phyloP scores from a whole-genome alignment of 495 filamentous ascomycete genomes.

The Trypethelium eluteriae region DNA sequence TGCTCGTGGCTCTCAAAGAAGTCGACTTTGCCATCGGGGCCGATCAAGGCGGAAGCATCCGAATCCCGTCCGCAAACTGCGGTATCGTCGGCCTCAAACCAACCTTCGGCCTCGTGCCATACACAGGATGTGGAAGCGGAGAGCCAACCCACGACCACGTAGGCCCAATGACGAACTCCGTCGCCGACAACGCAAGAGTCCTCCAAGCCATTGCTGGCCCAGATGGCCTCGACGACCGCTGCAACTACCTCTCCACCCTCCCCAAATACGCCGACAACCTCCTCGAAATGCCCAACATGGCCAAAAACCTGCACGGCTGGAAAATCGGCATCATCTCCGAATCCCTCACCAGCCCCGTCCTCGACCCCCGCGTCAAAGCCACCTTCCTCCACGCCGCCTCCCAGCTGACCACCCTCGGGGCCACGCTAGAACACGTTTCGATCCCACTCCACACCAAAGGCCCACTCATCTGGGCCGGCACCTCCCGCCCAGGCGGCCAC shows the following conservation, averaged over 20 bases:
- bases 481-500: slow-evolving; percentile 39
- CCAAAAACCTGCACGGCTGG: slow-evolving; percentile 41
- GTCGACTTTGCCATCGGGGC: slow-evolving; percentile 52
- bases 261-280: slow-evolving; percentile 35
- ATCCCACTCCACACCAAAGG: slow-evolving; percentile 46
- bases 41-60: slow-evolving; percentile 56
- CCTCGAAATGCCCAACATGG: slow-evolving; percentile 24
- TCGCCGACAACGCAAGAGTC: slow-evolving; percentile 44
- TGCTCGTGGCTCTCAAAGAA: slow-evolving; percentile 43
- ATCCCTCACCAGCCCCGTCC: slow-evolving; percentile 40
- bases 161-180: slow-evolving; percentile 40
- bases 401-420: slow-evolving; percentile 46
- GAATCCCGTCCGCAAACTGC: slow-evolving; percentile 42
- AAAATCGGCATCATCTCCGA: slow-evolving; percentile 48
- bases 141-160: slow-evolving; percentile 33
- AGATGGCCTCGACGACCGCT: slow-evolving; percentile 52
- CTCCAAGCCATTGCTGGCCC: slow-evolving; percentile 48
- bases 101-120: slow-evolving; percentile 33
- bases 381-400: slow-evolving; percentile 40
- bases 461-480: slow-evolving; percentile 46
- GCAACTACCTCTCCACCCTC: slow-evolving; percentile 18
- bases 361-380: slow-evolving; percentile 39
- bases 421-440: slow-evolving; percentile 45
- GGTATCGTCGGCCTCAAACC: slow-evolving; percentile 39
- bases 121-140: slow-evolving; percentile 32